These are phyloP conservation scores for Ramaria sp. DNA, from an alignment of 768 basidiomycete genomes.

Conservation along the genomic window DNA sequence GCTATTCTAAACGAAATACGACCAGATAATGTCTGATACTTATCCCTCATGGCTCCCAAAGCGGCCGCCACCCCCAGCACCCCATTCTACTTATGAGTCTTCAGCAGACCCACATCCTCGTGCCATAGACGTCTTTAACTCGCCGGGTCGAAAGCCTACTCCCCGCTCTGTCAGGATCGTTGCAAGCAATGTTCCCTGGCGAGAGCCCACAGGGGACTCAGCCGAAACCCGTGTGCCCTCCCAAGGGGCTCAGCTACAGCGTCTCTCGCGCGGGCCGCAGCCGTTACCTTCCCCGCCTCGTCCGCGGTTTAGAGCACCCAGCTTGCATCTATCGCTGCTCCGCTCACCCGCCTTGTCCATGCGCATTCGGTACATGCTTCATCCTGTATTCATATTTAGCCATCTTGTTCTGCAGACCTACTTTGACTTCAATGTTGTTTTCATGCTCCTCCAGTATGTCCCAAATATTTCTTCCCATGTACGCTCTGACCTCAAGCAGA, in stretches of 20 bases:
- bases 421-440: slow-evolving; percentile 87
- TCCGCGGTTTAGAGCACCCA: too few species aligned
- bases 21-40: too few species aligned
- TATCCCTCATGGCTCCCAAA: slow-evolving; percentile 27
- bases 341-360: too few species aligned
- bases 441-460: slow-evolving; percentile 76
- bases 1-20: too few species aligned
- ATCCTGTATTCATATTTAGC: too few species aligned
- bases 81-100: slow-evolving; percentile 40
- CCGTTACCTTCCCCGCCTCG: slow-evolving; percentile 29
- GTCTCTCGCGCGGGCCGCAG: slow-evolving; percentile 21
- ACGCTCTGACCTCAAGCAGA: slow-evolving; percentile 26
- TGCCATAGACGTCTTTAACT: slow-evolving; percentile 16
- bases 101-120: slow-evolving; percentile 8
- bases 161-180: slow-evolving; percentile 78
- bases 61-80: slow-evolving; percentile 66
- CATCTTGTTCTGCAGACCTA: too few species aligned
- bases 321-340: too few species aligned
- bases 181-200: slow-evolving; percentile 44
- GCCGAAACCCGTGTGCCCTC: slow-evolving; percentile 3
- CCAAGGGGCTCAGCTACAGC: not conserved
- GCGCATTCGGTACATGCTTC: too few species aligned
- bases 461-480: slow-evolving; percentile 3
- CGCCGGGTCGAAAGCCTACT: slow-evolving; percentile 66
- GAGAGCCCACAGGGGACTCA: slow-evolving; percentile 28